A percentile compares a stretch with the other conserved stretches of the same genome.
Evolutionary conservation across 176 grass and related monocot species (phyloP).

Genomic region (Dendrocalamus sinicus): DNA sequence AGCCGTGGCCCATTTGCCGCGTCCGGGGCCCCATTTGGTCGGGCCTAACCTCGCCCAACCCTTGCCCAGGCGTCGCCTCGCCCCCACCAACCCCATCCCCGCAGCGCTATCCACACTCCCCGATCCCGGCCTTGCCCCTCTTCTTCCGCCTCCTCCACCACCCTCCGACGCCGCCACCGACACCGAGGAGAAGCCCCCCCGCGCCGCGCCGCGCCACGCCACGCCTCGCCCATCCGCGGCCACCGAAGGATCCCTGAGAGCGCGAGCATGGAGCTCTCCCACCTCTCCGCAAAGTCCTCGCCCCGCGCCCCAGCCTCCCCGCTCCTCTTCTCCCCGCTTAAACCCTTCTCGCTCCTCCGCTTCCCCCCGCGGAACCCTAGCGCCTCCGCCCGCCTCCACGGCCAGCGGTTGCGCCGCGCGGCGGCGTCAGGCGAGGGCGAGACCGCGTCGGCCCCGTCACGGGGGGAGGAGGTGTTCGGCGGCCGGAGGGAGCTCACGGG

Average conservation of each 20-base stretch:
- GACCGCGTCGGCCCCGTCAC: background rate
- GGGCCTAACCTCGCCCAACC: too few relatives aligned
- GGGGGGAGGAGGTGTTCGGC: constrained; percentile 51
- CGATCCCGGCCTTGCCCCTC: background rate
- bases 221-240: background rate
- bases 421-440: constrained; percentile 3
- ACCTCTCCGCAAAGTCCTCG: constrained; percentile 36
- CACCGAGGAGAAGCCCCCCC: background rate
- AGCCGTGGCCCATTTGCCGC: too few relatives aligned
- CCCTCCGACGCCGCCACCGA: constrained; percentile 11
- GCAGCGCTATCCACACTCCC: constrained; percentile 34
- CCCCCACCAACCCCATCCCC: constrained; percentile 31
- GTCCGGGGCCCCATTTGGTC: too few relatives aligned
- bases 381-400: constrained; percentile 26
- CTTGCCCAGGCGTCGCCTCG: background rate
- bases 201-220: background rate
- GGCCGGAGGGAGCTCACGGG: constrained; percentile 63
- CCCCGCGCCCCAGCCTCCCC: constrained; percentile 26
- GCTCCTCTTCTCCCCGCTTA: constrained; percentile 61
- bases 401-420: constrained; percentile 14
- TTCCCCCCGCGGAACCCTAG: constrained; percentile 42
- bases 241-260: constrained; percentile 7
- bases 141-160: background rate
- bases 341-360: constrained; percentile 48
- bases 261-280: constrained; percentile 62